Evolutionary conservation across 2,329 filamentous ascomycete species (phyloP), one percentile per base, ranked within the genome.

Genomic region (Aspergillus flavus): DNA sequence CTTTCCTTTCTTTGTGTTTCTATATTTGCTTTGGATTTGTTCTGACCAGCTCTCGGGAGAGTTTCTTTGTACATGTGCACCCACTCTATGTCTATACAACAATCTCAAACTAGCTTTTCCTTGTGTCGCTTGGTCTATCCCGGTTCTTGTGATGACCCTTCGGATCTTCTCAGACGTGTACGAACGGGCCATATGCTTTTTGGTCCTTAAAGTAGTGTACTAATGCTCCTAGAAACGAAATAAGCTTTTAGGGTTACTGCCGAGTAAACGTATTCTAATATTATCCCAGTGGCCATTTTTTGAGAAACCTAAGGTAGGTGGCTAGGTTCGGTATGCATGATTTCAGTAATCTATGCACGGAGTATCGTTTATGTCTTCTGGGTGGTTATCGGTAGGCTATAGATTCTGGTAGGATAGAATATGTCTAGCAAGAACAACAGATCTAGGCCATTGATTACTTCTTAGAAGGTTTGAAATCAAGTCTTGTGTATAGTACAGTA

Each of bases 1-100:
- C 45, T 58, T 46, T 50, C 52, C 43, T 57, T 23, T 60, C 32
- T 41, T 54, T 62, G 26, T 62, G 45, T 53, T 61, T 50, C 48
- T 32, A 52, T 19, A 55, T 39, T 26, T 39, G 32, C 16, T 55
- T 53, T 26, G 52, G 32, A 55, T 55, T 19, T 39, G 28, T 53
- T n/a, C 26, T n/a, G 50, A n/a, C 30, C 12, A 36, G 32, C 52
- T 26, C 30, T 26, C 36, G 11, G 32, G 21, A 36, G 30, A 55
- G 10, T 54, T 36, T 26, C 32, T 39, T 54, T 55, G 52, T 39
- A 55, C 21, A 55, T 55, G 52, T 36, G 32, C 52, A 2, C 52
- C 7, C 7, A 19, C 23, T 16, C 52, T 3, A 11, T 55, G 32
- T 55, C 16, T 6, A 23, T 55, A 55, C 32, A 36, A 36, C 19